Conservation (phyloP, 495 filamentous ascomycete species). For the Apodospora peruviana region DNA sequence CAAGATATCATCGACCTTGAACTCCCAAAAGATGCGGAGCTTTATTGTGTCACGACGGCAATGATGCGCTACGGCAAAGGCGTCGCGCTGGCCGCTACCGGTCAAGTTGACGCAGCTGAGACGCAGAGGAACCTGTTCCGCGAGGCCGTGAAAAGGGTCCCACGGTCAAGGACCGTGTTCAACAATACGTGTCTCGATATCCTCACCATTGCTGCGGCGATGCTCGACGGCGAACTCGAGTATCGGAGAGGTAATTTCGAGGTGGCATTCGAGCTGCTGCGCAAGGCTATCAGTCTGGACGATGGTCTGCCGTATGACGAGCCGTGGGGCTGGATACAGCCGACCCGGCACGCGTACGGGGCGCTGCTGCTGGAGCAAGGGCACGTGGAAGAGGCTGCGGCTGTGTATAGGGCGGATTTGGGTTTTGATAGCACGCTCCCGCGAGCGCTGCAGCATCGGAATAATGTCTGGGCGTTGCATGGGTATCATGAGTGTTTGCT, state of each 20-base stretch:
- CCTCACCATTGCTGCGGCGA: slow-evolving; percentile 50
- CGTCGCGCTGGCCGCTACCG: slow-evolving; percentile 54
- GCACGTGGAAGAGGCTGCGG: slow-evolving; percentile 46
- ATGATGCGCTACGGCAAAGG: slow-evolving; percentile 62
- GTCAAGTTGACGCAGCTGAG: slow-evolving; percentile 41
- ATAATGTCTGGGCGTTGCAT: slow-evolving; percentile 65
- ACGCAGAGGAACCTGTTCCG: slow-evolving; percentile 40
- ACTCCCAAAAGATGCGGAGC: slow-evolving; percentile 41
- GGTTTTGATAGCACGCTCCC: slow-evolving; percentile 51
- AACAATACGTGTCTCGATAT: slow-evolving; percentile 60
- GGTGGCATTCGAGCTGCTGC: slow-evolving; percentile 49
- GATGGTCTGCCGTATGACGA: slow-evolving; percentile 58
- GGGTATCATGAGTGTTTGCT: slow-evolving; percentile 60
- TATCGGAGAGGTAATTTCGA: slow-evolving; percentile 56
- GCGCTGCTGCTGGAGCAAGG: slow-evolving; percentile 60
- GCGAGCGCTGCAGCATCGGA: slow-evolving; percentile 54
- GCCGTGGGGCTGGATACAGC: slow-evolving; percentile 69
- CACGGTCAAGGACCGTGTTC: slow-evolving; percentile 52
- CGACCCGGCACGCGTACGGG: slow-evolving; percentile 59
- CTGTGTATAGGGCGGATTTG: slow-evolving; percentile 56
- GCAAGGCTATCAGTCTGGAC: slow-evolving; percentile 46
- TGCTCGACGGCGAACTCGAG: slow-evolving; percentile 65
- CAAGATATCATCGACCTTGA: slow-evolving; percentile 47
- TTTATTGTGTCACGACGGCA: slow-evolving; percentile 60
- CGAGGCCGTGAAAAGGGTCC: slow-evolving; percentile 40